Evolutionary conservation across 495 filamentous ascomycete genomes (phyloP), one percentile per base, ranked within the genome.

Genomic region (Podospora pseudopauciseta): DNA sequence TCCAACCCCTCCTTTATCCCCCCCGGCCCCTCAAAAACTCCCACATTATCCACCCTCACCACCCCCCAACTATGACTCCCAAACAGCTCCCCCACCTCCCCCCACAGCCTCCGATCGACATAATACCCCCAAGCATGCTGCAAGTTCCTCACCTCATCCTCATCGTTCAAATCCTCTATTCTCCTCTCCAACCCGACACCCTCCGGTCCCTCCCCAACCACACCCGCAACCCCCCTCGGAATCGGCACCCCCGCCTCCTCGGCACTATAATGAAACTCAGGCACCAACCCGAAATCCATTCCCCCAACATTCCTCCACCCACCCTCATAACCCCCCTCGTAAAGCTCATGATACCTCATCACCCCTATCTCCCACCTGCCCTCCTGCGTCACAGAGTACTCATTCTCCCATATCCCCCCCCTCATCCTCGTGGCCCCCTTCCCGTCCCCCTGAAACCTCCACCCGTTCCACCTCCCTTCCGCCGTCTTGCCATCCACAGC

Each of bases 31-130:
- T 56, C 49, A 20, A 49, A 66, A 3, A 44, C 18, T 15, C 61
- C 61, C 28, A 63, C 61, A 32, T 63, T 63, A 15, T 49, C 32
- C 7, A 63, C 34, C 3, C 1, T 63, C 4, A 63, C 2, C 5
- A 20, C 18, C 2, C 61, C 61, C 61, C 61, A 63, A 32, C 49
- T n/a, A 7, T 44, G 28, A 18, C 60, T 28, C 11, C 66, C 63
- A 60, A 70, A 73, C 19, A 73, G 66, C n/a, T 73, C 68, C 15
- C 59, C 60, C 3, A 73, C 71, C 16, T 73, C 71, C 3, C 60
- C 39, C 71, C 71, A 73, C 68, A 73, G 68, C 4, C 71, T 63
- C 6, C 71, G 71, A 34, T 73, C 71, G 23, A 70, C 71, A 54
- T 73, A 73, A 61, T 73, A 67, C 1, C 71, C 71, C 13, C 57